phyloP scores from a whole-genome alignment of 164 flowering plant species.

The Cinnamomum chago region DNA sequence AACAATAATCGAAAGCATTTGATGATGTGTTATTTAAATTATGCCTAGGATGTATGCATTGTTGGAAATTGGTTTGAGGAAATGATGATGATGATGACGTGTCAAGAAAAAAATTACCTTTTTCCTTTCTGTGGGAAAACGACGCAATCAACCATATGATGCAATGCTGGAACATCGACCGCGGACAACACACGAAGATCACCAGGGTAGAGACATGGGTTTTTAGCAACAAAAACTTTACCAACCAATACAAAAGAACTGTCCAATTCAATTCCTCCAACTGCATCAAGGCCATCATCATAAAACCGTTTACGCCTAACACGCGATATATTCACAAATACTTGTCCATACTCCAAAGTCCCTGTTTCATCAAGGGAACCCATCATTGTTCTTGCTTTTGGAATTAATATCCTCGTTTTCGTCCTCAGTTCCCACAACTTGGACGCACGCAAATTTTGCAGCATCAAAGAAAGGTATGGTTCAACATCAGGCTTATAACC shows the following conservation, averaged over 20 bases:
- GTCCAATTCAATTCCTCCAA: slow-evolving; percentile 6
- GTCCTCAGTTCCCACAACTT: slow-evolving; percentile 58
- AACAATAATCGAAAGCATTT: neutral
- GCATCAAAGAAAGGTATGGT: slow-evolving; percentile 90
- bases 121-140: slow-evolving; percentile 89
- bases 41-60: no score
- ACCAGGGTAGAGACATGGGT: slow-evolving; percentile 95
- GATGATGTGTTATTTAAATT: no score
- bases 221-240: slow-evolving; percentile 75
- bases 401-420: slow-evolving; percentile 61
- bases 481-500: slow-evolving; percentile 77
- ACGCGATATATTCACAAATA: slow-evolving; percentile 64
- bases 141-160: slow-evolving; percentile 87
- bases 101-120: slow-evolving; percentile 31
- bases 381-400: slow-evolving; percentile 70
- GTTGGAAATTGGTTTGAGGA: no score
- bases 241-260: slow-evolving; percentile 31
- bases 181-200: slow-evolving; percentile 79
- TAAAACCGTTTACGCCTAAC: slow-evolving; percentile 12
- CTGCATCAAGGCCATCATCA: slow-evolving; percentile 8
- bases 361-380: slow-evolving; percentile 90
- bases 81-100: neutral
- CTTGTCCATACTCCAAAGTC: slow-evolving; percentile 81
- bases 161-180: slow-evolving; percentile 60
- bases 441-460: slow-evolving; percentile 58